phyloP scores from a whole-genome alignment of 2,329 filamentous ascomycete species.

The Fusarium albidum region DNA sequence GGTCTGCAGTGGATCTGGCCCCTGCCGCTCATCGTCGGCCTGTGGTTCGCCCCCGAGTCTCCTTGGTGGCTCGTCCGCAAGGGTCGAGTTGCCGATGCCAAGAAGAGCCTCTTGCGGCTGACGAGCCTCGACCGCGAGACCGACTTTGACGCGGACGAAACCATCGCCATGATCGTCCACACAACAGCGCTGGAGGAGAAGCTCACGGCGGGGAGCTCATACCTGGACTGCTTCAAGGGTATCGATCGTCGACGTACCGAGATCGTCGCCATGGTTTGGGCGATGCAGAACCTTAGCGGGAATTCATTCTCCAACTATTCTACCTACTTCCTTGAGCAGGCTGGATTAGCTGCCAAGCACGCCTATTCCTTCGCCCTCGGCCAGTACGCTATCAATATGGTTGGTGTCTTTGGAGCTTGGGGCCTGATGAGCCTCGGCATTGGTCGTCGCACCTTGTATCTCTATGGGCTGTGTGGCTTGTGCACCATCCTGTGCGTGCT shows the following conservation, averaged over 20 bases:
- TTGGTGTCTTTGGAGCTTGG: slow-evolving; percentile 84
- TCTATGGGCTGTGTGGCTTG: slow-evolving; percentile 77
- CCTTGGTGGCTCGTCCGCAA: slow-evolving; percentile 81
- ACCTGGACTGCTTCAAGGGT: slow-evolving; percentile 85
- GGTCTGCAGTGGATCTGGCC: slow-evolving; percentile 84
- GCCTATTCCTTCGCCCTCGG: slow-evolving; percentile 70
- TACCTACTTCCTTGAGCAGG: slow-evolving; percentile 69
- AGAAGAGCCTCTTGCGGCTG: slow-evolving; percentile 69
- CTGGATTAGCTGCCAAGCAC: slow-evolving; percentile 59
- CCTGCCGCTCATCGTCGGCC: slow-evolving; percentile 69
- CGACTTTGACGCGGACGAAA: slow-evolving; percentile 83
- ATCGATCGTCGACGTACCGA: slow-evolving; percentile 80
- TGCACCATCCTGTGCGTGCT: slow-evolving; percentile 82
- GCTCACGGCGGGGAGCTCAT: slow-evolving; percentile 77
- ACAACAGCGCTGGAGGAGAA: slow-evolving; percentile 82
- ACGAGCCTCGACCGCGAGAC: slow-evolving; percentile 70
- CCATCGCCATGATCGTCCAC: slow-evolving; percentile 90
- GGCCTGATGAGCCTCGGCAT: slow-evolving; percentile 77
- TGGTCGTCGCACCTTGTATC: slow-evolving; percentile 78
- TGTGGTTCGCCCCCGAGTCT: slow-evolving; percentile 74
- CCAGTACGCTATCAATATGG: slow-evolving; percentile 77
- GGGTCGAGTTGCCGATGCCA: slow-evolving; percentile 70
- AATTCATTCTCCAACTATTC: slow-evolving; percentile 73
- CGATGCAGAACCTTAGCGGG: slow-evolving; percentile 69
- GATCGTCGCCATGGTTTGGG: slow-evolving; percentile 71